Percentiles rank a stretch among this genome's conserved stretches.
Evolutionary conservation across 2,329 filamentous ascomycete genomes (phyloP).

Genomic region (Botrytis sinoallii): DNA sequence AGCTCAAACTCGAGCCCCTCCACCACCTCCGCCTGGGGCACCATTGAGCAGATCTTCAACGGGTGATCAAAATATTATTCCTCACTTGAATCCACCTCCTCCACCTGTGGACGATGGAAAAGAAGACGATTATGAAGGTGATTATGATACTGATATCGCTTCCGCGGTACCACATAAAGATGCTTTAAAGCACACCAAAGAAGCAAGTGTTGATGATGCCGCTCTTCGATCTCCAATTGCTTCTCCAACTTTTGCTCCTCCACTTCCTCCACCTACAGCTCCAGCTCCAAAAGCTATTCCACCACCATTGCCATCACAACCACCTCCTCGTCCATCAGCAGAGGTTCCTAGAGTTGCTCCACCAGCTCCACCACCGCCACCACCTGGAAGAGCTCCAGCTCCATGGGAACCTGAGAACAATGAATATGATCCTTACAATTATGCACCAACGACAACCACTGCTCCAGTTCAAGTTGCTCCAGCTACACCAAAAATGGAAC

Average conservation of each 20-base stretch:
- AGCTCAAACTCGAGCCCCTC: constrained; percentile 59
- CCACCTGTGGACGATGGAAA: constrained; percentile 69
- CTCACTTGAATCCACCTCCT: constrained; percentile 44
- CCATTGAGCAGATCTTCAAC: constrained; percentile 57
- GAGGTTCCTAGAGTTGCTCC: constrained; percentile 69
- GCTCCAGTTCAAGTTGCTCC: constrained; percentile 22
- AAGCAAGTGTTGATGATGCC: constrained; percentile 71
- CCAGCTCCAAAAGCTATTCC: constrained; percentile 61
- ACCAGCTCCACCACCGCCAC: constrained; percentile 52
- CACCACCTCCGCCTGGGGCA: constrained; percentile 61
- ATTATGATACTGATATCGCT: constrained; percentile 96
- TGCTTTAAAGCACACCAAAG: constrained; percentile 78
- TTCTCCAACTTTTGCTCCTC: constrained; percentile 45
- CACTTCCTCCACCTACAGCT: constrained; percentile 51
- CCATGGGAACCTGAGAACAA: constrained; percentile 62
- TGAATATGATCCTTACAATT: constrained; percentile 68
- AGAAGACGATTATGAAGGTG: constrained; percentile 91
- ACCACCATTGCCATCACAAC: constrained; percentile 62
- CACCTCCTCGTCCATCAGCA: constrained; percentile 55
- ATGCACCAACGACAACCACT: constrained; percentile 37
- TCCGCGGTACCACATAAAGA: constrained; percentile 94
- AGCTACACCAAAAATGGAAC: constrained; percentile 27
- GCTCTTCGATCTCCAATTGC: constrained; percentile 47
- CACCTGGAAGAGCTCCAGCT: constrained; percentile 36
- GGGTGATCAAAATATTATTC: constrained; percentile 48